phyloP scores from a whole-genome alignment of 2,329 filamentous ascomycete genomes.

The Cercospora sp. region DNA sequence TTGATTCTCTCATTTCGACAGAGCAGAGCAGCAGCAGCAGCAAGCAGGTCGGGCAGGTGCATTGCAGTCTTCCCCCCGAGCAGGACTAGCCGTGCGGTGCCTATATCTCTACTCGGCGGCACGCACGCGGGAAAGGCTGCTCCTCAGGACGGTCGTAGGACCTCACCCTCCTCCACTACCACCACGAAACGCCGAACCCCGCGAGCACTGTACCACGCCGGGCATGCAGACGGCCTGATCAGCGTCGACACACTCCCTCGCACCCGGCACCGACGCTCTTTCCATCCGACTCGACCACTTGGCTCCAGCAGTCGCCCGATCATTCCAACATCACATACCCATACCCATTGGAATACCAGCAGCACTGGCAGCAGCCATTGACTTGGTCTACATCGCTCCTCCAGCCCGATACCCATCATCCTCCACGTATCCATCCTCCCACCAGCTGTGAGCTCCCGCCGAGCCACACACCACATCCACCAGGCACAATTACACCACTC shows the following conservation, averaged over 20 bases:
- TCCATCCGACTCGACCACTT: background rate
- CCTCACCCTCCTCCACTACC: background rate
- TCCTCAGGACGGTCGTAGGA: background rate
- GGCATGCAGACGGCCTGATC: conserved; percentile 8
- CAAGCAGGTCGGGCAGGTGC: conserved; percentile 1
- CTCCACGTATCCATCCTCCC: conserved; percentile 10
- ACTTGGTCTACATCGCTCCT: conserved; percentile 16
- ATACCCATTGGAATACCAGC: conserved; percentile 8
- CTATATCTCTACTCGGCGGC: background rate
- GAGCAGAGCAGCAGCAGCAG: conserved; percentile 4
- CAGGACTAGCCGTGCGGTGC: background rate
- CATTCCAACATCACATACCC: conserved; percentile 1
- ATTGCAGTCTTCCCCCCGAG: background rate
- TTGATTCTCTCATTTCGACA: background rate
- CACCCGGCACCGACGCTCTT: conserved; percentile 10
- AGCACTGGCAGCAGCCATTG: conserved; percentile 16
- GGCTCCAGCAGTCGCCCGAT: conserved; percentile 12
- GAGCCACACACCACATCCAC: background rate
- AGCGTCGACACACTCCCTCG: conserved; percentile 12
- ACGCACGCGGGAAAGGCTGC: conserved; percentile 1
- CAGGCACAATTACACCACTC: conserved; percentile 16
- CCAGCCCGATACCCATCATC: background rate
- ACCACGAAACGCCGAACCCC: background rate
- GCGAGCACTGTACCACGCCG: background rate
- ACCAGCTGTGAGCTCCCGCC: background rate